Percentiles rank a stretch among this genome's conserved stretches.
Evolutionary conservation across 495 filamentous ascomycete genomes (phyloP).

Genomic region (Trichoderma orchidacearum): DNA sequence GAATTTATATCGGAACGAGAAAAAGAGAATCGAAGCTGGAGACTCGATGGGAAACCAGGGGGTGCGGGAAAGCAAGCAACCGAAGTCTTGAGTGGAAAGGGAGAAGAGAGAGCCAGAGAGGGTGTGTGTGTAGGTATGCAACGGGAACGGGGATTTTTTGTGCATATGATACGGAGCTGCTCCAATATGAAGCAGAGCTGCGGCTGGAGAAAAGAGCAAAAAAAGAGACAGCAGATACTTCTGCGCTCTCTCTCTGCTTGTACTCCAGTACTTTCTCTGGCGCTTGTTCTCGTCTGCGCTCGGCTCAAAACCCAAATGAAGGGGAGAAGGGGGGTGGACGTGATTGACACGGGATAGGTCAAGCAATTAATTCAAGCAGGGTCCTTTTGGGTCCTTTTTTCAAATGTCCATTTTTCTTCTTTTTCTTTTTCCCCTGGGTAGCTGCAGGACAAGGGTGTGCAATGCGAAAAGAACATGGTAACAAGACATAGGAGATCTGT

Average conservation of each 20-base stretch:
- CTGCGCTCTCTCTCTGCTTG: no score
- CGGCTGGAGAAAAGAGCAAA: not conserved
- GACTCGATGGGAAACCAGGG: no score
- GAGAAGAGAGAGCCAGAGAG: no score
- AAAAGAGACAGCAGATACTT: not conserved
- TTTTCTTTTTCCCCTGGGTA: not conserved
- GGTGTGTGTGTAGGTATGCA: no score
- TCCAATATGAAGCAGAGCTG: not conserved
- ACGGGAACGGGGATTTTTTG: no score
- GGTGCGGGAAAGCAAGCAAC: not conserved
- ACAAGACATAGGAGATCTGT: not conserved
- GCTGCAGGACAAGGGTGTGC: not conserved
- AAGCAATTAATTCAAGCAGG: not conserved
- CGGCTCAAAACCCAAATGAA: not conserved
- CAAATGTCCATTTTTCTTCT: not conserved
- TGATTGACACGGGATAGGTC: no score
- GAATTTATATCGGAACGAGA: not conserved
- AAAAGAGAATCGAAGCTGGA: no score
- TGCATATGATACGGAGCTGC: no score
- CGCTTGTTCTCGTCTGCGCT: not conserved
- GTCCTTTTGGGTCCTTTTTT: not conserved
- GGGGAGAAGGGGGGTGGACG: no score
- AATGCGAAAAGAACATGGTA: no score
- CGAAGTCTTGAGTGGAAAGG: not conserved
- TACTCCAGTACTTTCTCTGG: not conserved